Conservation (phyloP, 805 yeast species). For the Yamadazyma sp. region DNA sequence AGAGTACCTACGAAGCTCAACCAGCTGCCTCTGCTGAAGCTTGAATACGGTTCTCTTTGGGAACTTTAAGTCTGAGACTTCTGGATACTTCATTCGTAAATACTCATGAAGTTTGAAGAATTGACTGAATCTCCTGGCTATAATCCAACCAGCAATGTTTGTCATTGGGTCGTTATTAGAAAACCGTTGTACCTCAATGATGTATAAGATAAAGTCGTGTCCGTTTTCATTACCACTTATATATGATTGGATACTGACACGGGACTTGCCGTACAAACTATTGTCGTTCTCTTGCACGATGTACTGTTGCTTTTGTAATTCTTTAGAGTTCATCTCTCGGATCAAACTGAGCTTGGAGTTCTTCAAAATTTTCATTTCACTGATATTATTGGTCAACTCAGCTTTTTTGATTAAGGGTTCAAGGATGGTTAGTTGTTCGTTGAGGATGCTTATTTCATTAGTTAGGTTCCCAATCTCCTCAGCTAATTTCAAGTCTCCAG, state of each 20-base stretch:
- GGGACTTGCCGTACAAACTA: conserved; percentile 67
- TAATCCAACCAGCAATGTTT: conserved; percentile 77
- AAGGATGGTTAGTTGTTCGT: conserved; percentile 62
- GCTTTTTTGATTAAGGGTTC: conserved; percentile 76
- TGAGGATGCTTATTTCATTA: conserved; percentile 55
- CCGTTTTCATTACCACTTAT: conserved; percentile 53
- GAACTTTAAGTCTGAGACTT: conserved; percentile 49
- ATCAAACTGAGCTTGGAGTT: conserved; percentile 67
- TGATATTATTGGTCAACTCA: conserved; percentile 73
- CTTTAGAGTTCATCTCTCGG: conserved; percentile 72
- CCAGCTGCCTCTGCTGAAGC: conserved; percentile 62
- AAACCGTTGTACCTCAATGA: conserved; percentile 69
- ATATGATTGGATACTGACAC: conserved; percentile 51
- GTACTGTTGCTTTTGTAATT: conserved; percentile 74
- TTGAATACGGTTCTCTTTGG: conserved; percentile 67
- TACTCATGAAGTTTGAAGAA: conserved; percentile 71
- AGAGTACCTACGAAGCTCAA: conserved; percentile 61
- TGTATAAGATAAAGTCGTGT: conserved; percentile 64
- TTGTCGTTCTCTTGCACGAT: conserved; percentile 81
- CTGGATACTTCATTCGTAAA: conserved; percentile 52
- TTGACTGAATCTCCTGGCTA: conserved; percentile 87
- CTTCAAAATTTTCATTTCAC: conserved; percentile 64
- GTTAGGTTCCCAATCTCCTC: conserved; percentile 65
- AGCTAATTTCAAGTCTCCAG: conserved; percentile 63
- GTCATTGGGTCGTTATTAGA: conserved; percentile 40